phyloP scores from a whole-genome alignment of 2,329 filamentous ascomycete genomes.

The Sporothrix mexicana region DNA sequence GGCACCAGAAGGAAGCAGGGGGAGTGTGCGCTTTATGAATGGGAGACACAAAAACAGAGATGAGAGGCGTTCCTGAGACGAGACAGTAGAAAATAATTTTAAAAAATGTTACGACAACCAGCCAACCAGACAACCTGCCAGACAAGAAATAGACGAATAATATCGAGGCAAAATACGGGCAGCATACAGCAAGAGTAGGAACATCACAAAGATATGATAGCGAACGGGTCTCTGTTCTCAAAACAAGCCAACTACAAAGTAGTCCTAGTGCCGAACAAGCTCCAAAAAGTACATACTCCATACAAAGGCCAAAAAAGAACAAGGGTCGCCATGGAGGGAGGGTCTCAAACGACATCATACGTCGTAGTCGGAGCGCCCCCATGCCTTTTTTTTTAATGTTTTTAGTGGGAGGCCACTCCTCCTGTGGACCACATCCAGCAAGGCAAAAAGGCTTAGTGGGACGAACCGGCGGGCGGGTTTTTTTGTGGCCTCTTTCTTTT shows the following conservation, averaged over 20 bases:
- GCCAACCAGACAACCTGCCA: background rate
- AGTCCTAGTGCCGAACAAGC: slow-evolving; percentile 2
- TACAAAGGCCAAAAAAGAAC: background rate
- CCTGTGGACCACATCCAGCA: background rate
- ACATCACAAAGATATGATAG: no score
- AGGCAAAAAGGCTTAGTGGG: slow-evolving; percentile 12
- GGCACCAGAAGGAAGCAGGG: slow-evolving; percentile 22
- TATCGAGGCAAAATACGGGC: background rate
- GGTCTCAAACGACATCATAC: background rate
- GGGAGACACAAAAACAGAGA: background rate
- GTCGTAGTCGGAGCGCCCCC: background rate
- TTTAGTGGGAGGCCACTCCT: no score
- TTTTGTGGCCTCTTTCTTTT: no score
- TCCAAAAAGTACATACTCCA: background rate
- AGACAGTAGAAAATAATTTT: slow-evolving; percentile 14
- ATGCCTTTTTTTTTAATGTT: background rate
- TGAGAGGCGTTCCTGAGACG: background rate
- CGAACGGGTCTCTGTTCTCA: no score
- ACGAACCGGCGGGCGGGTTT: no score
- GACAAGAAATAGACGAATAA: slow-evolving; percentile 8
- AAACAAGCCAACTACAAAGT: background rate
- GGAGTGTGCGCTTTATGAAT: background rate
- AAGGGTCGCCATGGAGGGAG: background rate
- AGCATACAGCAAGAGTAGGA: background rate
- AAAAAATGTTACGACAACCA: background rate